These are phyloP conservation scores for Fusarium heterosporum DNA, from an alignment of 2,329 filamentous ascomycete species.

Conservation along the genomic window DNA sequence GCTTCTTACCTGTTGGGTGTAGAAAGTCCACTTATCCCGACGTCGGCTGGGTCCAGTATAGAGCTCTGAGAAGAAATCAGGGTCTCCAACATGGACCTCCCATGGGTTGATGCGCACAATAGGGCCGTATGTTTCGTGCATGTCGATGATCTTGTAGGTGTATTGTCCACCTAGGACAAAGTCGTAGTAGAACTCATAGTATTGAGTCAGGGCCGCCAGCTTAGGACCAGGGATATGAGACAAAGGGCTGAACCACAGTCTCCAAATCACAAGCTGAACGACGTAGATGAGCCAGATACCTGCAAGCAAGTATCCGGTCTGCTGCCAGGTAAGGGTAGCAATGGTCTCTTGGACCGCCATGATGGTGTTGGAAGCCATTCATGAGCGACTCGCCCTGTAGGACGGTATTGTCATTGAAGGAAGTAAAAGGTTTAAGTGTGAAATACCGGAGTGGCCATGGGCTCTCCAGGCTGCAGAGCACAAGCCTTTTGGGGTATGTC, in stretches of 20 bases:
- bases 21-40: conserved; percentile 53
- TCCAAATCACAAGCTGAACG: conserved; percentile 46
- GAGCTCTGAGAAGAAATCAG: conserved; percentile 55
- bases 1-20: conserved; percentile 52
- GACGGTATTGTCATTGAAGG: conserved; percentile 47
- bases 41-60: conserved; percentile 50
- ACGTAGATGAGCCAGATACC: conserved; percentile 49
- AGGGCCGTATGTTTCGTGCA: conserved; percentile 58
- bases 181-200: conserved; percentile 60
- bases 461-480: conserved; percentile 44
- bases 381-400: conserved; percentile 45
- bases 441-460: conserved; percentile 38
- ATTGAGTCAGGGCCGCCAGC: conserved; percentile 54
- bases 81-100: conserved; percentile 55
- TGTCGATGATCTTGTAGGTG: conserved; percentile 55
- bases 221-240: conserved; percentile 55
- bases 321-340: conserved; percentile 43
- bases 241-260: conserved; percentile 55
- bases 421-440: conserved; percentile 15
- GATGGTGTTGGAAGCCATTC: conserved; percentile 40
- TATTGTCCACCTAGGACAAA: conserved; percentile 57
- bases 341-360: conserved; percentile 44
- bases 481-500: conserved; percentile 38
- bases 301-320: conserved; percentile 42
- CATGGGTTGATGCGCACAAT: conserved; percentile 56